Conservation (phyloP, 352 stramenopile species). For the Phytophthora ramorum region DNA sequence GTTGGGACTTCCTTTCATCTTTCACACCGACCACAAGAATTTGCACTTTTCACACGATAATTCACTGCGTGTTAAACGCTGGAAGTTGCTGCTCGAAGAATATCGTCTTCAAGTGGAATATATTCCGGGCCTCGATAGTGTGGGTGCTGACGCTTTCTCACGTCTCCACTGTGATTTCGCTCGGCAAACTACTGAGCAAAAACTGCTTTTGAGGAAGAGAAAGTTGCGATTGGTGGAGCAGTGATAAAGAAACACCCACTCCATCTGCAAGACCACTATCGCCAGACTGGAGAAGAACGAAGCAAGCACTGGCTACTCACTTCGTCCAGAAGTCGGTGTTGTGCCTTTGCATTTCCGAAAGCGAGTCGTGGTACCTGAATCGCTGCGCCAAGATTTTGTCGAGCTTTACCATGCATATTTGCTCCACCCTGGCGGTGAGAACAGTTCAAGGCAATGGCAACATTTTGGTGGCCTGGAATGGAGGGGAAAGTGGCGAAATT, state of each 20-base stretch:
- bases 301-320: slow-evolving; percentile 9
- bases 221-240: slow-evolving; percentile 4
- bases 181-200: slow-evolving; percentile 4
- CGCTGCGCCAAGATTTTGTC: background rate
- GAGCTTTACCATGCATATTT: slow-evolving; percentile 17
- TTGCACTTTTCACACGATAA: background rate
- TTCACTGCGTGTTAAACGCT: background rate
- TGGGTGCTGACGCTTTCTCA: slow-evolving; percentile 3
- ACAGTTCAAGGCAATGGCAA: slow-evolving; percentile 3
- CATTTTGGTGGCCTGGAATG: slow-evolving; percentile 19
- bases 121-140: background rate
- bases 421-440: slow-evolving; percentile 4
- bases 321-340: background rate
- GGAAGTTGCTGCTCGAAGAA: slow-evolving; percentile 7
- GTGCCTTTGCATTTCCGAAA: slow-evolving; percentile 11
- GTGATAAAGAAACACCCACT: slow-evolving; percentile 11
- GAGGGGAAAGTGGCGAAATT: background rate
- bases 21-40: slow-evolving; percentile 11
- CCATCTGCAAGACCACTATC: background rate
- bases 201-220: slow-evolving; percentile 2
- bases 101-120: slow-evolving; percentile 3
- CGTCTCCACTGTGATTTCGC: slow-evolving; percentile 3
- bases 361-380: slow-evolving; percentile 5
- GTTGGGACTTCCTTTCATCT: background rate
- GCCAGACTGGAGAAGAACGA: slow-evolving; percentile 1